Evolutionary conservation across 208 protist genomes (phyloP).

Genomic region (Lotmaria passim): DNA sequence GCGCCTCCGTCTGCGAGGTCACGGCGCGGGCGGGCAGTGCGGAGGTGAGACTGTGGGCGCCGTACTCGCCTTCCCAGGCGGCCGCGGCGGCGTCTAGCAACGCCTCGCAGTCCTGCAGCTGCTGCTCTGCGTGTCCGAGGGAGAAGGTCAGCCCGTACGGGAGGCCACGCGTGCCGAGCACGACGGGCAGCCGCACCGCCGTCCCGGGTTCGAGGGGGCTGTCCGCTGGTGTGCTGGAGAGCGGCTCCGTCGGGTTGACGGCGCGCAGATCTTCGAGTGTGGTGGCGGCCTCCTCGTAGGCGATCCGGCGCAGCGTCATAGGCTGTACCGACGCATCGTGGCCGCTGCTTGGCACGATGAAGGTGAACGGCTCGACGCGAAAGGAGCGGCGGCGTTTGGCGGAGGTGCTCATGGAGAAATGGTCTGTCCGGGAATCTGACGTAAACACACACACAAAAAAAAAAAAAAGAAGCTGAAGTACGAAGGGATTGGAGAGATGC

Average conservation of each 20-base stretch:
- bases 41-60: constrained; percentile 19
- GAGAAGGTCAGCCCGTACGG: constrained; percentile 49
- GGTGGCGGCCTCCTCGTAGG: constrained; percentile 29
- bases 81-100: constrained; percentile 37
- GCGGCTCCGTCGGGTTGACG: constrained; percentile 49
- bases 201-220: constrained; percentile 49
- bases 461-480: no score
- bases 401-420: constrained; percentile 7
- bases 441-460: no score
- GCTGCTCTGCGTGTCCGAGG: constrained; percentile 51
- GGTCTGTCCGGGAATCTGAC: no score
- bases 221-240: constrained; percentile 33
- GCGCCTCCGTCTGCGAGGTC: constrained; percentile 56
- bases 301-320: constrained; percentile 39
- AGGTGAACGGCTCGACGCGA: constrained; percentile 32
- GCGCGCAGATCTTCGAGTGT: constrained; percentile 55
- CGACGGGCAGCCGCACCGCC: constrained; percentile 46
- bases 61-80: constrained; percentile 26
- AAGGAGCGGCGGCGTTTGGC: constrained; percentile 6
- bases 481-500: no score
- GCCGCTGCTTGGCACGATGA: constrained; percentile 13
- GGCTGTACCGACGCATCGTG: neutral
- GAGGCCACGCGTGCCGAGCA: constrained; percentile 23
- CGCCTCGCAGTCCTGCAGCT: constrained; percentile 42
- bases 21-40: constrained; percentile 53